Conservation (phyloP, 78 protist species). For the Protostelium mycophagum region DNA sequence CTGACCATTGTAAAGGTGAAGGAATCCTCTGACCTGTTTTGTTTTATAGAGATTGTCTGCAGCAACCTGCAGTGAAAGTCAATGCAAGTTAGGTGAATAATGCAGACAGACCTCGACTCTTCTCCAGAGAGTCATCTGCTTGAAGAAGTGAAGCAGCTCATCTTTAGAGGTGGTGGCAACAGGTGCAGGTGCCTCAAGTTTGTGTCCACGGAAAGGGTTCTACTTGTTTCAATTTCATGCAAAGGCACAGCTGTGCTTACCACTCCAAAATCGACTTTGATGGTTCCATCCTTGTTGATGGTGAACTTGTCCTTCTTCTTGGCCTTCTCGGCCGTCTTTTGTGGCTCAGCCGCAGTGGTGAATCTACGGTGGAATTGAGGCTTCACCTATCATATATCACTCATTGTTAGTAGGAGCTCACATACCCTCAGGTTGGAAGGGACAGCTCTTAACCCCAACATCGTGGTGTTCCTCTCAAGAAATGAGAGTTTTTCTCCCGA, state of each 20-base stretch:
- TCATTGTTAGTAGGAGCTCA: too few relatives aligned
- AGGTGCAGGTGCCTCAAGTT: slow-evolving; percentile 20
- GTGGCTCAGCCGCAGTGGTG: not conserved
- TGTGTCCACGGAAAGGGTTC: not conserved
- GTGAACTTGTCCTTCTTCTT: slow-evolving; percentile 1
- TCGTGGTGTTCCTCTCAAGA: too few relatives aligned
- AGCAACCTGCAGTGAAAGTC: not conserved
- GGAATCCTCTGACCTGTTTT: slow-evolving; percentile 91
- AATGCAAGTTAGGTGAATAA: not conserved
- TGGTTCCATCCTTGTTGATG: not conserved
- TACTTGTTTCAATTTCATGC: not conserved
- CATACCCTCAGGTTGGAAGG: too few relatives aligned
- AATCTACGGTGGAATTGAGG: not conserved
- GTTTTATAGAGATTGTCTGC: slow-evolving; percentile 77
- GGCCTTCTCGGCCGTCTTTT: not conserved
- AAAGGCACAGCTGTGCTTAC: not conserved
- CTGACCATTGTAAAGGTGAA: slow-evolving; percentile 95
- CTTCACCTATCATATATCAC: too few relatives aligned
- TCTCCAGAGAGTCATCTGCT: slow-evolving; percentile 51
- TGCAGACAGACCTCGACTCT: slow-evolving; percentile 44
- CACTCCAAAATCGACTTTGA: not conserved
- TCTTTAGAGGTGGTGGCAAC: slow-evolving; percentile 30
- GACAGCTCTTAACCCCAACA: too few relatives aligned
- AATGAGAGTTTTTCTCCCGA: too few relatives aligned
- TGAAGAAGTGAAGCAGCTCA: slow-evolving; percentile 32